Percentiles rank a stretch among this genome's conserved stretches.
These are phyloP conservation scores for Candida endomychidarum DNA, from an alignment of 805 yeast genomes.

Conservation along the genomic window DNA sequence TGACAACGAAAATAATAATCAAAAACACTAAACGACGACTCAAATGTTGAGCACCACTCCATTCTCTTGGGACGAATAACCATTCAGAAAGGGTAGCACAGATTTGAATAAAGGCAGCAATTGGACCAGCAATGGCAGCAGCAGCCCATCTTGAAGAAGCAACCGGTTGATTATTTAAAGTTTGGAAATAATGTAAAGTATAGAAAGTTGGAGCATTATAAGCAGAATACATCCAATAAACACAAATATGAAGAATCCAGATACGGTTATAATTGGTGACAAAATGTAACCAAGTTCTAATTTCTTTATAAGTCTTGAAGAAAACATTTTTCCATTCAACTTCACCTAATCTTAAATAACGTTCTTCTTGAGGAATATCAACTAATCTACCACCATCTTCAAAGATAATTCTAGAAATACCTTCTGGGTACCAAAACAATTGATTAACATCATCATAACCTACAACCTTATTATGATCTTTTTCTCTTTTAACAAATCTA, in stretches of 20 bases:
- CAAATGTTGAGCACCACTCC: constrained; percentile 99
- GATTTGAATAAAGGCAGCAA: constrained; percentile 80
- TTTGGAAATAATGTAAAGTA: constrained; percentile 82
- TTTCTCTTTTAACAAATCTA: constrained; percentile 80
- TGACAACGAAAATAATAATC: constrained; percentile 60
- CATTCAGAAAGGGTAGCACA: constrained; percentile 89
- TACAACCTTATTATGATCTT: constrained; percentile 74
- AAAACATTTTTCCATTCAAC: constrained; percentile 90
- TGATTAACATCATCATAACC: constrained; percentile 99
- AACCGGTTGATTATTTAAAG: constrained; percentile 80
- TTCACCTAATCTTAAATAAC: constrained; percentile 87
- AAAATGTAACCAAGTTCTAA: constrained; percentile 96
- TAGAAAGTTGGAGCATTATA: constrained; percentile 90
- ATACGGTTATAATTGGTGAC: constrained; percentile 96
- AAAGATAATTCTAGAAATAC: constrained; percentile 86
- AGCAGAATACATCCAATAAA: constrained; percentile 94
- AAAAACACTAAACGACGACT: constrained; percentile 82
- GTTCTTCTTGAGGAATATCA: constrained; percentile 85
- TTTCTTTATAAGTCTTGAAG: constrained; percentile 93
- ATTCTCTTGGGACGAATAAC: constrained; percentile 93
- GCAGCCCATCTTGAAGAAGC: constrained; percentile 93
- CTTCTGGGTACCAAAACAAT: constrained; percentile 99
- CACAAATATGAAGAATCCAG: constrained; percentile 88
- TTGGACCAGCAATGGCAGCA: constrained; percentile 86
- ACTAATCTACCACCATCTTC: constrained; percentile 92